These are phyloP conservation scores for Powellomyces hirtus DNA, from an alignment of 192 early-diverging fungal genomes.

Conservation along the genomic window DNA sequence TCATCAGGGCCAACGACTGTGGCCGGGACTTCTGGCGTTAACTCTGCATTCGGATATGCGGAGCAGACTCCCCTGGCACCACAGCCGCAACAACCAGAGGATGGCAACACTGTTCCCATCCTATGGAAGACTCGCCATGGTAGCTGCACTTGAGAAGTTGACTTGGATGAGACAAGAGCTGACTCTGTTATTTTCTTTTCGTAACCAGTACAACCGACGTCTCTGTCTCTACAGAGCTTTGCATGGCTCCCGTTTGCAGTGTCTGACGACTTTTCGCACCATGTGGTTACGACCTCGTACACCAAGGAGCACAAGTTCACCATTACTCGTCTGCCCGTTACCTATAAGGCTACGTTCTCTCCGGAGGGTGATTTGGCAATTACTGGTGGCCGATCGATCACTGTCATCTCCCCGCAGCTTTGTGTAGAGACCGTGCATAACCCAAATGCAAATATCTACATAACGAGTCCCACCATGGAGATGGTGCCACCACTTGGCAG, in stretches of 20 bases:
- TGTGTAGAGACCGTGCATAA: neutral
- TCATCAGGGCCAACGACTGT: no score
- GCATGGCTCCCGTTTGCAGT: constrained; percentile 22
- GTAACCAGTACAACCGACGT: constrained; percentile 5
- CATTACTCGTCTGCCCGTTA: constrained; percentile 18
- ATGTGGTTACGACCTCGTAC: constrained; percentile 4
- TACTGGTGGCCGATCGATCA: neutral
- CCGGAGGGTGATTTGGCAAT: constrained; percentile 21
- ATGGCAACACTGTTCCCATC: constrained; percentile 14
- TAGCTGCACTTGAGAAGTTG: no score
- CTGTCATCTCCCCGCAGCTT: constrained; percentile 1
- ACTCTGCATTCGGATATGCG: no score
- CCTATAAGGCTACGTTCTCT: constrained; percentile 7
- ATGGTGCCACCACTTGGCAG: neutral
- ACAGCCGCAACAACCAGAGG: neutral
- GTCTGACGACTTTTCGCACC: constrained; percentile 26
- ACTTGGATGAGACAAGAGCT: no score
- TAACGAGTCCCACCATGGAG: neutral
- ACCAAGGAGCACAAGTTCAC: constrained; percentile 11
- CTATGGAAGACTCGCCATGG: constrained; percentile 27
- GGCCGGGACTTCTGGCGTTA: no score
- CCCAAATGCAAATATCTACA: neutral
- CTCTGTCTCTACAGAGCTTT: constrained; percentile 15
- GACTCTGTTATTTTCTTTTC: no score
- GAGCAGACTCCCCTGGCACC: no score